These are phyloP conservation scores for Pleurotus cornucopiae DNA, from an alignment of 768 basidiomycete genomes.

Conservation along the genomic window DNA sequence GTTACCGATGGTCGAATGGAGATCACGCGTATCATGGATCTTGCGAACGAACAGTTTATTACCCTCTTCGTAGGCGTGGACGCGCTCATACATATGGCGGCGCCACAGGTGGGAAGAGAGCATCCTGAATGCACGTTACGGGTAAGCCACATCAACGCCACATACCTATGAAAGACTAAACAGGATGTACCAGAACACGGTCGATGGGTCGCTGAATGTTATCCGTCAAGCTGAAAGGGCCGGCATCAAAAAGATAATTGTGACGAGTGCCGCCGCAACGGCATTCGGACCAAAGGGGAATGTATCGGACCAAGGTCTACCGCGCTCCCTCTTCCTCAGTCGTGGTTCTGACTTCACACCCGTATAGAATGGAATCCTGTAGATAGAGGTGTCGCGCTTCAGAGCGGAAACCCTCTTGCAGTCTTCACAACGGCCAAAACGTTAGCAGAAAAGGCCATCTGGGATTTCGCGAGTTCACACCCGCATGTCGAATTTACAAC, in stretches of 20 bases:
- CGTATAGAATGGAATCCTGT: slow-evolving; percentile 28
- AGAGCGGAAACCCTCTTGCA: slow-evolving; percentile 13
- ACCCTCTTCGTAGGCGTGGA: slow-evolving; percentile 48
- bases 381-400: slow-evolving; percentile 25
- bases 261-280: slow-evolving; percentile 6
- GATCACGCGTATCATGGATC: slow-evolving; percentile 25
- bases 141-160: slow-evolving; percentile 13
- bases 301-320: slow-evolving; percentile 13
- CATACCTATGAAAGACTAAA: not conserved
- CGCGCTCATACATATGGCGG: slow-evolving; percentile 43
- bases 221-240: slow-evolving; percentile 32
- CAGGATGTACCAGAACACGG: slow-evolving; percentile 21
- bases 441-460: slow-evolving; percentile 31
- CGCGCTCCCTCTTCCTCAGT: not conserved
- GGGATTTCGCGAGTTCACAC: slow-evolving; percentile 33
- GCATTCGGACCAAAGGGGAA: not conserved
- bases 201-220: slow-evolving; percentile 37
- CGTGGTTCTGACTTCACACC: not conserved
- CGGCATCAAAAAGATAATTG: slow-evolving; percentile 23
- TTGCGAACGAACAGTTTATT: slow-evolving; percentile 35
- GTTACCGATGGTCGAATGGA: slow-evolving; percentile 24
- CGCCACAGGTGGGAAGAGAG: slow-evolving; percentile 26
- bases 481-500: slow-evolving; percentile 30
- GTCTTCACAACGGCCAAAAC: slow-evolving; percentile 33
- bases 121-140: slow-evolving; percentile 14